Base-by-base conservation (phyloP, 2,329 filamentous ascomycete species). In the Madurella fahalii region DNA sequence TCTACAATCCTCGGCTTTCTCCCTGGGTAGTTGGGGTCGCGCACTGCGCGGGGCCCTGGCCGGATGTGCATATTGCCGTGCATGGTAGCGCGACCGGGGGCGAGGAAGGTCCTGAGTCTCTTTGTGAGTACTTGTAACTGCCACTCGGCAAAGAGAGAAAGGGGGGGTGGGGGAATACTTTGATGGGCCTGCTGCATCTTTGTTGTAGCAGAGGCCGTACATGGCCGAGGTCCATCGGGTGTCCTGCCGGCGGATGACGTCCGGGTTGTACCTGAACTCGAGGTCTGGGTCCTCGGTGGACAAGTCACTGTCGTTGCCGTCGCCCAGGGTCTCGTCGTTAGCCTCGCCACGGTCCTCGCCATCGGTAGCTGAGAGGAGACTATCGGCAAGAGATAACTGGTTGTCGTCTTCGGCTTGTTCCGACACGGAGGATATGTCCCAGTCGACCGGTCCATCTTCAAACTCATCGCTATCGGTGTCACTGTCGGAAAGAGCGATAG, bases 1-100 rank as follows among this genome's bases (percentile, higher is more conserved):
- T 5, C 17, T 25, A 42, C 8, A 16, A 30, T 17, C 18, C n/a
- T 15, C 7, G 42, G 5, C 30, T 47, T 39, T 17, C 45, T 12
- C 11, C 13, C 12, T n/a, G 50, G 50, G 25, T 52, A 47, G 37
- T 52, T 46, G 3, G 34, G 32, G 20, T 52, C 42, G 13, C 42
- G 42, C 3, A 25, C 32, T 13, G 32, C 39, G 4, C 40, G n/a
- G 3, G 34, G 43, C 4, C 42, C 42, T 11, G 50, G 42, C n/a
- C 17, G 39, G 9, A 52, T 15, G 11, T 1, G 2, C 16, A 31
- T 43, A 2, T 11, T 30, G 37, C 43, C 49, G 16, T 32, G 16
- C 30, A 13, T 15, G 15, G 20, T 3, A 20, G 16, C n/a, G 20
- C 17, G 8, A 1, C 50, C 42, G 5, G 30, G 43, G 9, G 50